Conservation (phyloP, 352 stramenopile species). For the Globisporangium viniferum region DNA sequence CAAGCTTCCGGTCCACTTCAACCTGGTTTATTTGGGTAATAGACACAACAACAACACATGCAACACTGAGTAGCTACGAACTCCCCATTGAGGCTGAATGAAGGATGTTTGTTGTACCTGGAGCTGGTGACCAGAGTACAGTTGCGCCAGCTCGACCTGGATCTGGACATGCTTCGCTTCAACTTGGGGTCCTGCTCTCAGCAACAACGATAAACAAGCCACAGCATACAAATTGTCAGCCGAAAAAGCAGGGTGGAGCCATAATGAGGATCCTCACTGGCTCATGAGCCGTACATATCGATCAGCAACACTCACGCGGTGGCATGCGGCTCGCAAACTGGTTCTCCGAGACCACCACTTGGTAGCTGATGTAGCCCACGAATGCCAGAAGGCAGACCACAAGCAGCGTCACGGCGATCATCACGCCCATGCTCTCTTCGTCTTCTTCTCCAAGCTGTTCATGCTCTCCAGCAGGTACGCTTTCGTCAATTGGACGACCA, state of each 20-base stretch:
- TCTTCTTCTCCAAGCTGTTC: background rate
- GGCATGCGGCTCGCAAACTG: background rate
- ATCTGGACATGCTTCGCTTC: conserved; percentile 30
- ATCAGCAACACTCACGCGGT: background rate
- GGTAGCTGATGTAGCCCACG: conserved; percentile 15
- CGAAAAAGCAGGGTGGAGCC: too few species aligned
- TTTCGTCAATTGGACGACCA: background rate
- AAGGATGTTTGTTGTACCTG: background rate
- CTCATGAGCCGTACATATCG: too few species aligned
- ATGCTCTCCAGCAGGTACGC: background rate
- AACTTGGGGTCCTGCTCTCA: conserved; percentile 25
- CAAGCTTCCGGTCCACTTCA: conserved; percentile 25
- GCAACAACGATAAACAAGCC: background rate
- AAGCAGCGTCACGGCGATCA: conserved; percentile 14
- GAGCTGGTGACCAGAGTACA: conserved; percentile 33
- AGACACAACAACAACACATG: background rate
- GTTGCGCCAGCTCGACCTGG: conserved; percentile 32
- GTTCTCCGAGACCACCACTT: conserved; percentile 12
- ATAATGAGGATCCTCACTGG: too few species aligned
- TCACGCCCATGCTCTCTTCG: conserved; percentile 14
- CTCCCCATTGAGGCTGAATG: background rate
- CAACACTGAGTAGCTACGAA: background rate
- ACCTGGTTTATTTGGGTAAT: conserved; percentile 10
- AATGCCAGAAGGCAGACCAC: conserved; percentile 21
- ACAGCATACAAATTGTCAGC: background rate